phyloP scores from a whole-genome alignment of 2,329 filamentous ascomycete species.

The Arthrinium phaeospermum region DNA sequence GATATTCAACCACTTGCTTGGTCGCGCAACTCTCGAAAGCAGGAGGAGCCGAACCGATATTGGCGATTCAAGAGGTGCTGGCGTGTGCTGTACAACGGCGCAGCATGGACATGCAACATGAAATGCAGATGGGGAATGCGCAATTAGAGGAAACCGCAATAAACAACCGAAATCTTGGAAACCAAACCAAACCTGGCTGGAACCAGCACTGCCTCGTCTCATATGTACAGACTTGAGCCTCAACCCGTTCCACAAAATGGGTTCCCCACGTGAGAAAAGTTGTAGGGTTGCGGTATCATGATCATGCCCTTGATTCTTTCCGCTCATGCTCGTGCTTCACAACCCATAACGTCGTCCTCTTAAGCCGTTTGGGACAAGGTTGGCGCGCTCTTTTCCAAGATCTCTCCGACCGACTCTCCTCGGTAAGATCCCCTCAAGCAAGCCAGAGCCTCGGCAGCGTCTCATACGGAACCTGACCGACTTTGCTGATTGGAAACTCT shows the following conservation, averaged over 20 bases:
- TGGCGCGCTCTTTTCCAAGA: not conserved
- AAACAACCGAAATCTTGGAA: constrained; percentile 12
- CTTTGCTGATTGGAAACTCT: constrained; percentile 5
- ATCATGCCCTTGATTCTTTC: constrained; percentile 11
- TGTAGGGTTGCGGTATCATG: constrained; percentile 12
- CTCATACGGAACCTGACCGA: not conserved
- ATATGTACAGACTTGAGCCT: constrained; percentile 8
- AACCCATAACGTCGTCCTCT: not conserved
- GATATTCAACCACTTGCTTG: not conserved
- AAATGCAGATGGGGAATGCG: not conserved
- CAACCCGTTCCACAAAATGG: constrained; percentile 15
- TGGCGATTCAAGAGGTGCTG: not conserved
- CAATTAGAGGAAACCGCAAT: constrained; percentile 10
- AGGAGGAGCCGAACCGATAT: constrained; percentile 16
- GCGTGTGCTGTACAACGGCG: not conserved
- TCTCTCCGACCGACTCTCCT: constrained; percentile 5
- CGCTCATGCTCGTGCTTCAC: constrained; percentile 7
- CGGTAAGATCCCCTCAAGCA: not conserved
- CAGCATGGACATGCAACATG: not conserved
- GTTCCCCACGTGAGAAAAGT: constrained; percentile 12
- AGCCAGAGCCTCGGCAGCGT: constrained; percentile 10
- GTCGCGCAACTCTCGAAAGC: not conserved
- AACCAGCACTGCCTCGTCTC: constrained; percentile 16
- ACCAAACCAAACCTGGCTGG: constrained; percentile 18
- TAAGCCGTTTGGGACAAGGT: constrained; percentile 6